Evolutionary conservation across 202 grass and related monocot genomes (phyloP), one percentile per base, ranked within the genome.

Genomic region (Zizania palustris): DNA sequence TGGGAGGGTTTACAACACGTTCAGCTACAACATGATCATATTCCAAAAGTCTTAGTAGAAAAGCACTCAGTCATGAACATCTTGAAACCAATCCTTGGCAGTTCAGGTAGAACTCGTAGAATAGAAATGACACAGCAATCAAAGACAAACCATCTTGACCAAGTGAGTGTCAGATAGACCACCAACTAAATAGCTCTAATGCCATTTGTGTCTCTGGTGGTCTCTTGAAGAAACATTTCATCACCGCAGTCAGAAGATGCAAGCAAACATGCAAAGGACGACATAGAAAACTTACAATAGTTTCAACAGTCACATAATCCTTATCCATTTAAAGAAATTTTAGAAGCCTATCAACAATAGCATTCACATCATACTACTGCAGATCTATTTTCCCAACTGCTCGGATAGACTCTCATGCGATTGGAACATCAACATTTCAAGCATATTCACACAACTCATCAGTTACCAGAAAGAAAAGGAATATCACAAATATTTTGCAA

Each of bases 271-370:
- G 78, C 43, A 87, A 65, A 54, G 80, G n/a, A 85, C 20, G 60
- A 61, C 12, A 63, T 60, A 16, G 67, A 62, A 74, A 50, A 81
- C 88, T 78, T 75, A 95, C 95, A 80, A 98, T 83, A 83, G 96
- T 96, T 85, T 99, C 96, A 73, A 92, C 96, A 73, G 96, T 99
- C 41, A 99, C 89, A 84, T 96, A 96, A 77, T 99, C 96, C 77
- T 96, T 99, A 43, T 99, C 92, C 96, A 99, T 99, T 85, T 99
- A 92, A 84, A 99, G 96, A 85, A 99, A 99, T 41, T 96, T 92
- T 78, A 99, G 96, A 83, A 99, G 92, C 81, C 92, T 88, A 69
- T 99, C 96, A n/a, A 99, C 96, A 46, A 99, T 99, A 54, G 96
- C 96, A 82, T 99, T 99, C 69, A 99, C 88, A 71, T 99, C 96